Base-by-base conservation (phyloP, 2,329 filamentous ascomycete genomes). In the Colletotrichum tropicicola region DNA sequence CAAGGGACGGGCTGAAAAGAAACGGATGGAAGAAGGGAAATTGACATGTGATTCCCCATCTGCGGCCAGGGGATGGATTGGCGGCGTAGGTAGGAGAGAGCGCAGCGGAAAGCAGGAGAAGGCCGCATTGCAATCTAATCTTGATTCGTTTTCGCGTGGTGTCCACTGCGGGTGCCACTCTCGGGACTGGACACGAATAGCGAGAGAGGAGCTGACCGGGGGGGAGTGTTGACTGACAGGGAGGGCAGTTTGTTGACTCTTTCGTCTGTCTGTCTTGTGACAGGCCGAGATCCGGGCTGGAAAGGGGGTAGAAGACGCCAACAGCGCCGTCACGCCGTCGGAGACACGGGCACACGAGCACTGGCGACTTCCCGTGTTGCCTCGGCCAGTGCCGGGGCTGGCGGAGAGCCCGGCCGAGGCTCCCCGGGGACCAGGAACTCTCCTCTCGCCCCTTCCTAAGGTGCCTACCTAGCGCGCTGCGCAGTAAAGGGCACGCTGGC, bases 381-480 rank as follows among this genome's bases (percentile, higher is more conserved):
- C 65, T 67, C 65, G 65, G 65, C 28, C 56, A 55, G 60, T 43
- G 6, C 28, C 53, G 39, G 56, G 35, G 25, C 23, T 13, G 25
- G 51, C 47, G 61, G 51, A 59, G 60, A 32, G 48, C 15, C 56
- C 61, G 65, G 51, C 65, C 65, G 65, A 67, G 65, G 65, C 53
- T 28, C 32, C 19, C 59, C 52, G 59, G 32, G 13, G 39, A 23
- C 27, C 53, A 19, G 47, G 27, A 49, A 15, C 15, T 19, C 9
- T 17, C 12, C n/a, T n/a, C 27, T 44, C 13, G 35, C 4, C 47
- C 21, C 28, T n/a, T n/a, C n/a, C n/a, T n/a, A n/a, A n/a, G n/a
- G n/a, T n/a, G n/a, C n/a, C n/a, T n/a, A n/a, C n/a, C n/a, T n/a
- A n/a, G n/a, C n/a, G n/a, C n/a, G n/a, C n/a, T n/a, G n/a, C n/a